phyloP scores from a whole-genome alignment of 257 asterid genomes.

The Galeopsis tetrahit region DNA sequence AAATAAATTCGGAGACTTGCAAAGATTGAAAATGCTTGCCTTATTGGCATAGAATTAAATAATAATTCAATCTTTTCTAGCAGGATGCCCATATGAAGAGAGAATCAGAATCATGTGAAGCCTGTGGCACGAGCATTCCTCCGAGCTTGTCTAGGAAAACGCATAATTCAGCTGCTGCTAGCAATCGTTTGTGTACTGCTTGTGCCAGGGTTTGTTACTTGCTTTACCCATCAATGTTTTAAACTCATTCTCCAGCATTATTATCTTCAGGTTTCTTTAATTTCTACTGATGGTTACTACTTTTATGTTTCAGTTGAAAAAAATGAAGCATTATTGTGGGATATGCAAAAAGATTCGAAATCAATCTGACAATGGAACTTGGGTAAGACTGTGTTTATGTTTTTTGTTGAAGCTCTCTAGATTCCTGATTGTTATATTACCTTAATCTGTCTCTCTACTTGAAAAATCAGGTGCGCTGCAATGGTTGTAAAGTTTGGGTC shows the following conservation, averaged over 20 bases:
- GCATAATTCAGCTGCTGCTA: conserved; percentile 51
- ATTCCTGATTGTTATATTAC: conserved; percentile 30
- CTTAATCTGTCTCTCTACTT: conserved; percentile 17
- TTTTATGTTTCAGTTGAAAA: conserved; percentile 71
- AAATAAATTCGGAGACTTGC: conserved; percentile 17
- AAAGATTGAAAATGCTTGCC: conserved; percentile 1
- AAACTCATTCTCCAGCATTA: conserved; percentile 32
- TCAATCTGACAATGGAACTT: conserved; percentile 79
- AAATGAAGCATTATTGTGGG: conserved; percentile 85
- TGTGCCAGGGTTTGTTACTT: conserved; percentile 85
- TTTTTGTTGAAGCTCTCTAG: conserved; percentile 18
- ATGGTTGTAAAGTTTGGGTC: conserved; percentile 98
- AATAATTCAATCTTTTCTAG: conserved; percentile 20
- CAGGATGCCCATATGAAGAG: conserved; percentile 61
- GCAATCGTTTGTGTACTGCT: conserved; percentile 79
- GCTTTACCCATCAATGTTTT: conserved; percentile 28
- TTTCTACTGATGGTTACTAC: conserved; percentile 33
- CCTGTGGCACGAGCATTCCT: conserved; percentile 68
- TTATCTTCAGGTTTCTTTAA: conserved; percentile 15
- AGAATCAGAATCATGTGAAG: conserved; percentile 74
- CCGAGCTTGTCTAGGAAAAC: conserved; percentile 59
- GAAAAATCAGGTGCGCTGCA: conserved; percentile 71
- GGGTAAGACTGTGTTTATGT: conserved; percentile 63
- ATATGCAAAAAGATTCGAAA: conserved; percentile 94
- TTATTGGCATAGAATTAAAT: conserved; percentile 24